These are phyloP conservation scores for Hymenoscyphus infarciens DNA, from an alignment of 2,329 filamentous ascomycete genomes.

Conservation along the genomic window DNA sequence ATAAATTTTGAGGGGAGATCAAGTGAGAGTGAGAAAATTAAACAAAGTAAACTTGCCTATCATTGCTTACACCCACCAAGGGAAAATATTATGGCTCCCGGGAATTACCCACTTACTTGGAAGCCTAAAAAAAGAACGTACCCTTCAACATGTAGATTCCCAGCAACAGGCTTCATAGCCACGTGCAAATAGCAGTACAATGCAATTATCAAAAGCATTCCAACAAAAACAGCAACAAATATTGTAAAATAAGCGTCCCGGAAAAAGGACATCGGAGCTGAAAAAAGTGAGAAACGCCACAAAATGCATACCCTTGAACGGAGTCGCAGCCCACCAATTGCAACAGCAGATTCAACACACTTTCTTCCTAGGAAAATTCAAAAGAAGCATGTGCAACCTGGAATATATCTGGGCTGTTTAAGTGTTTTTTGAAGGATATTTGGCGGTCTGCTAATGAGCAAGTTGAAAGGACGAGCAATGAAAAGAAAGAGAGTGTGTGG, in stretches of 20 bases:
- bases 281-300: constrained; percentile 2
- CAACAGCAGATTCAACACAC: not conserved
- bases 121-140: too few relatives aligned
- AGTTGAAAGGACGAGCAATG: not conserved
- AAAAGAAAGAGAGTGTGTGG: not conserved
- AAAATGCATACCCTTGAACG: not conserved
- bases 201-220: too few relatives aligned
- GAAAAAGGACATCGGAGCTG: not conserved
- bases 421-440: not conserved
- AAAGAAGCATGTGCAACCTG: not conserved
- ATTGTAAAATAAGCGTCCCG: not conserved
- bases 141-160: too few relatives aligned
- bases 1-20: not conserved
- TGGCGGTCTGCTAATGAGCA: not conserved
- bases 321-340: not conserved
- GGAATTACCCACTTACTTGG: too few relatives aligned
- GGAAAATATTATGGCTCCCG: too few relatives aligned
- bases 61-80: too few relatives aligned
- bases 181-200: too few relatives aligned
- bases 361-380: not conserved
- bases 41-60: too few relatives aligned
- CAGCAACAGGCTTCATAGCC: too few relatives aligned
- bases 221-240: too few relatives aligned
- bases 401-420: not conserved
- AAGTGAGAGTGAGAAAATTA: too few relatives aligned